Conservation (phyloP, 2,329 filamentous ascomycete genomes). For the Monosporascus sp. region DNA sequence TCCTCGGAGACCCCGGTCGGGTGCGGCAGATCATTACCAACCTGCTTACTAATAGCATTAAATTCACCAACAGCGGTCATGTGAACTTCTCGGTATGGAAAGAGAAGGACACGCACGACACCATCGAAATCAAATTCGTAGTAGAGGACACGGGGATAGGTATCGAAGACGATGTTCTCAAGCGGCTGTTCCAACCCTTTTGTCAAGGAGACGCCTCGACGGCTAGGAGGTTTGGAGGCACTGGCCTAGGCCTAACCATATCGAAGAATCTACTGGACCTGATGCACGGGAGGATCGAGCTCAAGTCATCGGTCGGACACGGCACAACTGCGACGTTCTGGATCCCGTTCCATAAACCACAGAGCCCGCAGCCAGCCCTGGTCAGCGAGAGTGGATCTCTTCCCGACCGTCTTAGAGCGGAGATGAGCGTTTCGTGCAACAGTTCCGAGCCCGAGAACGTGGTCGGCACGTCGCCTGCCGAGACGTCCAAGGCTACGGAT, state of each 20-base stretch:
- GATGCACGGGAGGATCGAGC: constrained; percentile 70
- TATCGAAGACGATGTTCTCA: constrained; percentile 71
- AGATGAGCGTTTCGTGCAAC: constrained; percentile 60
- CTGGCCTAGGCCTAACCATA: constrained; percentile 72
- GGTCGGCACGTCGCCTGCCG: constrained; percentile 37
- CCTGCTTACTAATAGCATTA: constrained; percentile 70
- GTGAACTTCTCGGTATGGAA: constrained; percentile 63
- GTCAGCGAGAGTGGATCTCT: constrained; percentile 59
- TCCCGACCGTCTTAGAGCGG: constrained; percentile 61
- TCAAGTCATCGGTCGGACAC: constrained; percentile 60
- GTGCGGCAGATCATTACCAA: constrained; percentile 81
- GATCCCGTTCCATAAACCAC: constrained; percentile 71
- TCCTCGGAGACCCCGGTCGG: constrained; percentile 80
- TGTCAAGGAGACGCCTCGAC: constrained; percentile 78
- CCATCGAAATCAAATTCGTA: constrained; percentile 63
- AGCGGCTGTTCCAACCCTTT: constrained; percentile 72
- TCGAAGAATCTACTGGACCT: constrained; percentile 75
- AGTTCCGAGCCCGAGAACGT: constrained; percentile 57
- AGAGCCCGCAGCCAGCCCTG: constrained; percentile 40
- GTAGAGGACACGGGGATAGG: constrained; percentile 77
- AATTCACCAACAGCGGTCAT: constrained; percentile 65
- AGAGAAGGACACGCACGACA: constrained; percentile 58
- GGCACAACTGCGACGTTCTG: constrained; percentile 73
- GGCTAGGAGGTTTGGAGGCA: constrained; percentile 72
- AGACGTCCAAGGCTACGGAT: constrained; percentile 20